Percentiles rank a stretch among this genome's conserved stretches.
Conservation (phyloP, 2,329 filamentous ascomycete species). For the Phyllosticta citrichinensis region DNA sequence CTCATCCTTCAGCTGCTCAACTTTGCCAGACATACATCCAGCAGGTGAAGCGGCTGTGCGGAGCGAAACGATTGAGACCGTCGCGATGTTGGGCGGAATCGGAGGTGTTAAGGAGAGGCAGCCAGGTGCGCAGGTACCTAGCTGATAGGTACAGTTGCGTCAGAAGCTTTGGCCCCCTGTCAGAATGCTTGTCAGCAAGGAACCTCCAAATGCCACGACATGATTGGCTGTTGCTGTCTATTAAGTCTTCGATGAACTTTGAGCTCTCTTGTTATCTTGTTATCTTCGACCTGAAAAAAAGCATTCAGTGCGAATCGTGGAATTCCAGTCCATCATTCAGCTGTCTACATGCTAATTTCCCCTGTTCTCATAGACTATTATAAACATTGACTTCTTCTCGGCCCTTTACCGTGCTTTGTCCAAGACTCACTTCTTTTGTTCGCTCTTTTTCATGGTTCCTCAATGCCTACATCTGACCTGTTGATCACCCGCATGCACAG, state of each 20-base stretch:
- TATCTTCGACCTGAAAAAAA: neutral
- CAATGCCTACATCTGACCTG: too few species aligned
- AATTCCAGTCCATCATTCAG: neutral
- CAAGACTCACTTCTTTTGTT: too few species aligned
- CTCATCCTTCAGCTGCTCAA: slow-evolving; percentile 60
- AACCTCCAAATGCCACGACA: neutral
- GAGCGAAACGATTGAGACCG: neutral
- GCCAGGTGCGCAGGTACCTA: neutral
- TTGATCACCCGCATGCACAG: too few species aligned
- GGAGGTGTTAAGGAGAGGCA: neutral
- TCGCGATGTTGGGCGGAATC: neutral
- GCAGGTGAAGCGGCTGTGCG: slow-evolving; percentile 12
- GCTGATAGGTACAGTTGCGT: neutral
- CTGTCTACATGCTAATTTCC: too few species aligned
- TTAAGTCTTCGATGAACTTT: neutral
- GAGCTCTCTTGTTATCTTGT: too few species aligned
- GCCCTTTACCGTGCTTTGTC: too few species aligned
- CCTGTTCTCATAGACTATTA: too few species aligned
- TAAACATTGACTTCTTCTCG: too few species aligned
- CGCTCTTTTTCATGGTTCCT: too few species aligned
- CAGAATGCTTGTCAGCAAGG: neutral
- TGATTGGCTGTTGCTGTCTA: neutral
- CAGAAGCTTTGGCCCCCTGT: neutral
- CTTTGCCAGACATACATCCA: slow-evolving; percentile 53
- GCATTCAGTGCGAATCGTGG: neutral